These are phyloP conservation scores for Rugosomyces carneus DNA, from an alignment of 1,284 basidiomycete species.

Conservation along the genomic window DNA sequence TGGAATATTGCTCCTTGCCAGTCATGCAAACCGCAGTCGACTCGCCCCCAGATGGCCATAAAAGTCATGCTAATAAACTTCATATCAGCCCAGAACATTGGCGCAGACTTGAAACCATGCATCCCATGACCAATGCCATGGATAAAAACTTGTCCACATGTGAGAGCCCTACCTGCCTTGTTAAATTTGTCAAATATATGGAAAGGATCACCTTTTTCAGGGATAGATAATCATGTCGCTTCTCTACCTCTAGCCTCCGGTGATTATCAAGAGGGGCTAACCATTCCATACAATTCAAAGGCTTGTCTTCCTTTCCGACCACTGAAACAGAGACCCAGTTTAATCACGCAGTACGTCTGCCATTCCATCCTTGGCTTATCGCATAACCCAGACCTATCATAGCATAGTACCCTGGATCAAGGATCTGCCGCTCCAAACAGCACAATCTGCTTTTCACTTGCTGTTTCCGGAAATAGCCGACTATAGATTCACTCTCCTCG, in stretches of 20 bases:
- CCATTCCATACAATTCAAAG: slow-evolving; percentile 37
- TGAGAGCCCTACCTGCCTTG: slow-evolving; percentile 18
- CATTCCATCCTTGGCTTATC: not conserved
- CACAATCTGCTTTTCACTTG: slow-evolving; percentile 47
- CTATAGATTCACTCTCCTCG: slow-evolving; percentile 35
- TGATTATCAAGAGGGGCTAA: slow-evolving; percentile 34
- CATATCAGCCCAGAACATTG: slow-evolving; percentile 39
- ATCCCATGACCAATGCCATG: slow-evolving; percentile 28
- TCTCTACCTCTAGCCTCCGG: slow-evolving; percentile 25
- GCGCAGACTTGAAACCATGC: slow-evolving; percentile 43
- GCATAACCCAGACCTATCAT: not conserved
- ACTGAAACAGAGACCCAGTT: slow-evolving; percentile 24
- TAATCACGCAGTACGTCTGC: slow-evolving; percentile 33
- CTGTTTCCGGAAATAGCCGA: slow-evolving; percentile 33
- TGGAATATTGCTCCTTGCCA: slow-evolving; percentile 43
- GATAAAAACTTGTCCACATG: slow-evolving; percentile 30
- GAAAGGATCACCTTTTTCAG: slow-evolving; percentile 18
- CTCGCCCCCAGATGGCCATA: slow-evolving; percentile 35
- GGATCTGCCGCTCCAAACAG: slow-evolving; percentile 48
- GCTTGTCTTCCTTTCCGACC: slow-evolving; percentile 28
- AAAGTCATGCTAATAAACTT: slow-evolving; percentile 38
- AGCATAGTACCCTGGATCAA: slow-evolving; percentile 37
- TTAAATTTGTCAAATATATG: not conserved
- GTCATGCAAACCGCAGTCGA: slow-evolving; percentile 32
- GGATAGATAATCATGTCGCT: slow-evolving; percentile 34